These are phyloP conservation scores for Paxillus ammoniavirescens DNA, from an alignment of 768 basidiomycete species.

Conservation along the genomic window DNA sequence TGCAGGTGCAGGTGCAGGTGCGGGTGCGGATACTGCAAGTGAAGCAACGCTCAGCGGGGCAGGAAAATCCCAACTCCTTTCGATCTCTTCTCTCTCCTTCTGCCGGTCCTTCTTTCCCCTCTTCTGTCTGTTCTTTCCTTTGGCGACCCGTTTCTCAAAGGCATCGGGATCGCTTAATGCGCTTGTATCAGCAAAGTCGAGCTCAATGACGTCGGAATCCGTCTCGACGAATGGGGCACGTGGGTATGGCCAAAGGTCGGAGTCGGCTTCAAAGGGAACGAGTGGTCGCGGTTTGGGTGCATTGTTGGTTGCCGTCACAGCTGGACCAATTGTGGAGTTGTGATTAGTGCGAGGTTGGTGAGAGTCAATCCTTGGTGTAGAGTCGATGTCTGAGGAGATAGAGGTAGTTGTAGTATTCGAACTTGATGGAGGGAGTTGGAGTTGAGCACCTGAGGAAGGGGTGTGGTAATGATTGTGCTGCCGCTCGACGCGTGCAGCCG, in stretches of 20 bases:
- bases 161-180: constrained; percentile 66
- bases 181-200: constrained; percentile 73
- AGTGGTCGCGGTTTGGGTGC: constrained; percentile 38
- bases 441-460: constrained; percentile 4
- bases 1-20: background rate
- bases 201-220: constrained; percentile 64
- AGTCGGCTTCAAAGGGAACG: constrained; percentile 62
- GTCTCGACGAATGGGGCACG: constrained; percentile 43
- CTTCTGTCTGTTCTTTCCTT: constrained; percentile 20
- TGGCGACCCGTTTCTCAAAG: constrained; percentile 37
- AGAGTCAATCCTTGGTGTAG: constrained; percentile 12
- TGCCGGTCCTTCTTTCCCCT: constrained; percentile 34
- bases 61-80: constrained; percentile 62
- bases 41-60: constrained; percentile 21
- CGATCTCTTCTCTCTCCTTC: constrained; percentile 48
- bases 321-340: background rate
- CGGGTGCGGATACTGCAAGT: constrained; percentile 9
- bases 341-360: constrained; percentile 6
- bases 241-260: constrained; percentile 72
- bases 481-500: constrained; percentile 21
- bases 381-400: constrained; percentile 1
- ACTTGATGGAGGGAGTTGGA: constrained; percentile 1
- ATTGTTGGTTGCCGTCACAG: constrained; percentile 13
- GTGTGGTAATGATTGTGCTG: constrained; percentile 9
- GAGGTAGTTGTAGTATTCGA: constrained; percentile 1